A percentile compares a stretch with the other conserved stretches of the same genome.
These are phyloP conservation scores for Cercophora scortea DNA, from an alignment of 495 filamentous ascomycete genomes.

Conservation along the genomic window DNA sequence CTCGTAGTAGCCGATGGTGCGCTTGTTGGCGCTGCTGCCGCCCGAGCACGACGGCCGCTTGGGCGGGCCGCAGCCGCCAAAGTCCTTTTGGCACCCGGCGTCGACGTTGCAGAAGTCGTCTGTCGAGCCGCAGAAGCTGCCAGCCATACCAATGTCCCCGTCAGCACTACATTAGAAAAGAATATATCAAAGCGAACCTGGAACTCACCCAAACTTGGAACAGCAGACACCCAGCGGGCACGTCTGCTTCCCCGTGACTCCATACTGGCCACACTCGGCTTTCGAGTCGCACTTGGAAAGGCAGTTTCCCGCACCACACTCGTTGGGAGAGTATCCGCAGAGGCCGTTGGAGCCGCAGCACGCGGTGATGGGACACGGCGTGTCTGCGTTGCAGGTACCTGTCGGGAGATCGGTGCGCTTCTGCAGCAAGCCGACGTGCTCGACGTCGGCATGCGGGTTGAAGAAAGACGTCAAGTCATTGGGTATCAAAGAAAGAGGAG, in stretches of 20 bases:
- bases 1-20: conserved; percentile 12
- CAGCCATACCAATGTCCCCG: background rate
- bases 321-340: no score
- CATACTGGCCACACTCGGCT: conserved; percentile 26
- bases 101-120: no score
- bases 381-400: no score
- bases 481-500: no score
- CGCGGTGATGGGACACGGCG: no score
- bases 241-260: conserved; percentile 14
- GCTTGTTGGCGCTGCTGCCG: conserved; percentile 6
- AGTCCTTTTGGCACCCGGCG: background rate
- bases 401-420: no score
- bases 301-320: no score
- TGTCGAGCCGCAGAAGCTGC: no score
- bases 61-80: conserved; percentile 5
- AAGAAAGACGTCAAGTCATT: no score
- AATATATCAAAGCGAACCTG: background rate
- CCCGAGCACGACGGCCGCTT: conserved; percentile 13
- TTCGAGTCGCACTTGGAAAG: conserved; percentile 22
- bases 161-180: background rate
- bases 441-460: no score
- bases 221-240: conserved; percentile 17
- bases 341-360: no score
- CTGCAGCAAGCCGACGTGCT: no score
- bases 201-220: conserved; percentile 4